Percentiles rank a stretch among this genome's conserved stretches.
phyloP scores from a whole-genome alignment of 495 filamentous ascomycete species.

The Hypoxylon fuscum region DNA sequence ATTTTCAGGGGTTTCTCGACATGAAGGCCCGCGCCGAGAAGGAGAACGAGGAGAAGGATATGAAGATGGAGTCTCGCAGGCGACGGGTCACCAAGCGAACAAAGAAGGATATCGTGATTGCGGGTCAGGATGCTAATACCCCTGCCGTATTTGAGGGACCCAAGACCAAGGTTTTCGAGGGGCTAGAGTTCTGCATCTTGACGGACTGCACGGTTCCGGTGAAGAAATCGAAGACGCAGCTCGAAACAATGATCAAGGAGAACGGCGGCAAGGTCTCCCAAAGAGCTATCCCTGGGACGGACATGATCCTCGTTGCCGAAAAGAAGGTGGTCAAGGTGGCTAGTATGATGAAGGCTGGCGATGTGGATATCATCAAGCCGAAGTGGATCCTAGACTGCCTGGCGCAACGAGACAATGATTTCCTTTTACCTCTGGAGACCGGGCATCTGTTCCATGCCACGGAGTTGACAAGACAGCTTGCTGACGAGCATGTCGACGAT shows the following conservation, averaged over 20 bases:
- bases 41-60: slow-evolving; percentile 73
- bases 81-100: slow-evolving; percentile 68
- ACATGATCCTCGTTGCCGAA: slow-evolving; percentile 80
- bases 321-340: slow-evolving; percentile 87
- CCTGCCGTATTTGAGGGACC: slow-evolving; percentile 60
- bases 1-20: slow-evolving; percentile 76
- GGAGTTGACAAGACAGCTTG: slow-evolving; percentile 41
- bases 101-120: slow-evolving; percentile 76
- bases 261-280: slow-evolving; percentile 88
- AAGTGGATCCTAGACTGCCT: slow-evolving; percentile 88
- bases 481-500: slow-evolving; percentile 69
- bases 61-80: slow-evolving; percentile 80
- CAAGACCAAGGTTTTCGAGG: slow-evolving; percentile 68
- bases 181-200: slow-evolving; percentile 77
- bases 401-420: slow-evolving; percentile 65
- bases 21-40: slow-evolving; percentile 77
- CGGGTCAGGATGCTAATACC: slow-evolving; percentile 65
- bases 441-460: slow-evolving; percentile 61
- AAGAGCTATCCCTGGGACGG: slow-evolving; percentile 65
- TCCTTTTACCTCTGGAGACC: slow-evolving; percentile 75
- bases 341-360: slow-evolving; percentile 75
- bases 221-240: slow-evolving; percentile 78
- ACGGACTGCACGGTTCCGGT: slow-evolving; percentile 52
- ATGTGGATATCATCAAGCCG: slow-evolving; percentile 76
- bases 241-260: slow-evolving; percentile 88